Evolutionary conservation across 2,329 filamentous ascomycete species (phyloP), one percentile per base, ranked within the genome.

Genomic region (Dendryphion nanum): DNA sequence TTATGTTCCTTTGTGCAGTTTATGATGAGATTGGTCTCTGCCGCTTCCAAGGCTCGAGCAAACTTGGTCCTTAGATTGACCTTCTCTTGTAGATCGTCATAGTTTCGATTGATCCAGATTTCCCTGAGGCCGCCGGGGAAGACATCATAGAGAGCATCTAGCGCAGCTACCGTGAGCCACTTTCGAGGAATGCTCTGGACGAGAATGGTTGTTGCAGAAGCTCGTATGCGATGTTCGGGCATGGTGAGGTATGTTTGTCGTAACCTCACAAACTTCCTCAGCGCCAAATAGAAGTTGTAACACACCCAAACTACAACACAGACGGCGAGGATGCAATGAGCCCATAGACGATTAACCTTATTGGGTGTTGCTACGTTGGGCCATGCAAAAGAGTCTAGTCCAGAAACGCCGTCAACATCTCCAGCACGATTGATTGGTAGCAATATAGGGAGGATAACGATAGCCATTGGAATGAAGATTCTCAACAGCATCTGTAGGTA

Each of bases 61-160:
- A 95, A 71, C 6, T 77, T 69, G 44, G 89, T 81, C 30, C 93
- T 79, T 47, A 81, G 71, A 33, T 86, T 78, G 31, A 97, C 85
- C 61, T 97, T 97, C 44, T 90, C 85, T 32, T 87, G 77, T 8
- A 98, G 76, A 6, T 83, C 77, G 30, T 90, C 87, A 50, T 89
- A 84, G 59, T 98, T 87, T 44, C 91, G 81, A 42, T 96, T 98
- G 53, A 98, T 83, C 90, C 91, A 98, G 32, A 98, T 86, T 51
- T 97, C 97, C 42, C 88, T 81, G 57, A 98, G 85, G 19, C 93
- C 93, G 15, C 93, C 93, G 0, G 93, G 93, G 53, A 96, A 97
- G 1, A 97, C 90, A 61, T 98, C 93, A 56, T 94, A 98, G 0
- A 98, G 74, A 0, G 85, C 85, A 41, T 82, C 78, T 4, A 98